These are phyloP conservation scores for Ilyonectria destructans DNA, from an alignment of 2,329 filamentous ascomycete genomes.

Conservation along the genomic window DNA sequence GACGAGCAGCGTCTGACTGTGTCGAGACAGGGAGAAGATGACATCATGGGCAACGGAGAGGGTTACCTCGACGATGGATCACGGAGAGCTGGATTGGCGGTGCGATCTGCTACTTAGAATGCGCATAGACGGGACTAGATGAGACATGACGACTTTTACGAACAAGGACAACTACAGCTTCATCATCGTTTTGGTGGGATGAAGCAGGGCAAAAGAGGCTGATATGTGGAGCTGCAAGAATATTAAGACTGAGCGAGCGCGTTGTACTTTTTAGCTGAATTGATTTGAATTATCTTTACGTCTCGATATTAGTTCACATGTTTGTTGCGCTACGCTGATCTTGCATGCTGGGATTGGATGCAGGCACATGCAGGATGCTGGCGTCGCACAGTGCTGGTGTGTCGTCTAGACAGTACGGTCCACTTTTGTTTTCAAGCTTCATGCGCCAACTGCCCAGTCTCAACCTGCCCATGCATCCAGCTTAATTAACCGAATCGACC, in stretches of 20 bases:
- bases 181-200: conserved; percentile 19
- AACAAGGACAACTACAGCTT: conserved; percentile 12
- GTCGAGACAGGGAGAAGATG: conserved; percentile 41
- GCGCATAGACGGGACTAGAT: conserved; percentile 1
- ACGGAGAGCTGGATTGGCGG: conserved; percentile 42
- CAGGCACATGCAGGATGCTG: conserved; percentile 18
- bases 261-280: conserved; percentile 16
- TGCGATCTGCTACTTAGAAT: conserved; percentile 45
- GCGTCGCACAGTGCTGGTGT: conserved; percentile 20
- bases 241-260: conserved; percentile 17
- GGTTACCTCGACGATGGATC: conserved; percentile 44
- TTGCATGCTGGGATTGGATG: conserved; percentile 16
- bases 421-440: conserved; percentile 24
- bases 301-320: conserved; percentile 23
- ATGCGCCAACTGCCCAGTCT: conserved; percentile 11
- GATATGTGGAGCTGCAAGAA: conserved; percentile 23
- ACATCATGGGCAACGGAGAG: conserved; percentile 36
- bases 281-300: conserved; percentile 32
- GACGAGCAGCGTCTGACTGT: conserved; percentile 41
- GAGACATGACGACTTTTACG: conserved; percentile 33
- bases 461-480: not conserved
- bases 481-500: not conserved
- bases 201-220: conserved; percentile 8
- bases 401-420: conserved; percentile 5
- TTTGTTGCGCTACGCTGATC: conserved; percentile 14